Conservation (phyloP, 192 early-diverging fungal species). For the Entomortierella beljakovae region DNA sequence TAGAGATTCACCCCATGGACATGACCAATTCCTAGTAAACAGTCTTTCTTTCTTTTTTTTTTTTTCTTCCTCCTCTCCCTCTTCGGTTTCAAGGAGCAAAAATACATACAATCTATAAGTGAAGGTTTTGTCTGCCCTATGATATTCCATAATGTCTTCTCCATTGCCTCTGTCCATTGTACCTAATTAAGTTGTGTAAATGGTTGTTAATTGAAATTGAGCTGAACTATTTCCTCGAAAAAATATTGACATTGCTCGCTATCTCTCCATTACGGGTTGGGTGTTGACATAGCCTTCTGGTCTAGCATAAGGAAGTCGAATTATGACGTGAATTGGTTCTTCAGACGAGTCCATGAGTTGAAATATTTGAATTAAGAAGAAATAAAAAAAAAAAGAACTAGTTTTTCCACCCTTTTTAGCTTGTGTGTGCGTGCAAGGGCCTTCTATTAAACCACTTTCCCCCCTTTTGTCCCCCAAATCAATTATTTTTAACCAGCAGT, state of each 20-base stretch:
- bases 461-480: no score
- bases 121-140: slow-evolving; percentile 62
- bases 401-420: no score
- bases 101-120: slow-evolving; percentile 62
- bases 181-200: slow-evolving; percentile 41
- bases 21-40: no score
- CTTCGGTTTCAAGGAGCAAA: background rate
- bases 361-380: background rate
- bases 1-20: no score
- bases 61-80: no score
- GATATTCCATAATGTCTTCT: slow-evolving; percentile 65
- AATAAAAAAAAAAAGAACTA: background rate
- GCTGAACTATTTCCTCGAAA: background rate
- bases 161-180: slow-evolving; percentile 71
- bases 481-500: no score
- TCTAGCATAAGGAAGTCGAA: slow-evolving; percentile 60
- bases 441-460: no score
- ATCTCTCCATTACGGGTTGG: slow-evolving; percentile 55
- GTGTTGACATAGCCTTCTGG: slow-evolving; percentile 65
- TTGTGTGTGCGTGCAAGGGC: no score
- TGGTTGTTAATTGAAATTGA: background rate
- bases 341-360: slow-evolving; percentile 37
- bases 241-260: background rate
- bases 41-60: no score
- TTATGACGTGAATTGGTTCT: slow-evolving; percentile 64